Base-by-base conservation (phyloP, 1,284 basidiomycete genomes). In the Cryptococcus amylolentus region DNA sequence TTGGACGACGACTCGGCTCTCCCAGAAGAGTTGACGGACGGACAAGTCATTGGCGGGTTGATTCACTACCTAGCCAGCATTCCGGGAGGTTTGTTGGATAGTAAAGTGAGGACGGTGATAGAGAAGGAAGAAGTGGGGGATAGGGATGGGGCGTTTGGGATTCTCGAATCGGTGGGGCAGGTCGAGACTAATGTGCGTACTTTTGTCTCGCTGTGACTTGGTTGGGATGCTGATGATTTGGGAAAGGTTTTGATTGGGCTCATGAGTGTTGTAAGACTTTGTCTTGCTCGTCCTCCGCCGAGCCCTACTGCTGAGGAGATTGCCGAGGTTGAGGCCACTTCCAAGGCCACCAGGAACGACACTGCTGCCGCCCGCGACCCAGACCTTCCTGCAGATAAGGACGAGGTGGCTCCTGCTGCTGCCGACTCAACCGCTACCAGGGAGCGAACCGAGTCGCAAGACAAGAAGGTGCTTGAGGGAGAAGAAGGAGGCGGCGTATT, bases 141-240 rank as follows among this genome's bases (percentile, higher is more conserved):
- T 54, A 54, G 71, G 7, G 71, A 71, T 53, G 69, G 67, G 13
- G 72, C 70, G n/a, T 76, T 69, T 58, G 66, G 65, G 2, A 61
- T 68, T 5, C 50, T 76, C 14, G 73, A 76, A 52, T 63, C 59
- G 10, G 55, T 74, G 3, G 55, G 57, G 5, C 57, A 64, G 37
- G 66, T 69, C 14, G 55, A 70, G 38, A 71, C 71, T 5, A 76
- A 76, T 61, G 71, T 71, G 47, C 59, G 64, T 61, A 16, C 23
- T 4, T 41, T 12, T 10, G 16, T 37, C 8, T 10, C 10, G 16
- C n/a, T 13, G 23, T 43, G 2, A 37, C 9, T 18, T 14, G 27
- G 37, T 27, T 48, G 37, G 43, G 7, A 45, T 52, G 3, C 23
- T 23, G 4, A 45, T 26, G 43, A 43, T 42, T 38, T 52, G 8